Percentiles rank a stretch among this genome's conserved stretches.
phyloP scores from a whole-genome alignment of 495 filamentous ascomycete species.

The Penicillium paradoxum region DNA sequence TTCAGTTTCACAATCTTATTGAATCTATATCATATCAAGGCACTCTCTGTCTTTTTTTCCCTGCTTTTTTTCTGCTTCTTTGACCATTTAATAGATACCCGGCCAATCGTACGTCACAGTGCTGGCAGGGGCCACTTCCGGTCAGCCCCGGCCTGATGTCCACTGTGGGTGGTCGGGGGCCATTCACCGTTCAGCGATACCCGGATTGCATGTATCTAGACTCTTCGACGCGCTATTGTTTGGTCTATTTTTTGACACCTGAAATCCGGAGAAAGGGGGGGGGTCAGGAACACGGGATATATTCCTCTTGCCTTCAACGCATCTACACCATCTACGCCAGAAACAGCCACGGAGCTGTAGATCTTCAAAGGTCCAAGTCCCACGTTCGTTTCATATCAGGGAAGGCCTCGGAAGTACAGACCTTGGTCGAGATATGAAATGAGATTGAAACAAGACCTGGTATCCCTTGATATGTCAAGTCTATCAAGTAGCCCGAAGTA shows the following conservation, averaged over 20 bases:
- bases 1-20: background rate
- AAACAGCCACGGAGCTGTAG: constrained; percentile 10
- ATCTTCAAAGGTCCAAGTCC: constrained; percentile 7
- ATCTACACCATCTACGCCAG: background rate
- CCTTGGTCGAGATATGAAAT: background rate
- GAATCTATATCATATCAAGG: background rate
- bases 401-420: background rate
- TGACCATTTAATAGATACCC: background rate
- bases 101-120: constrained; percentile 4
- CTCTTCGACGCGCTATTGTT: background rate
- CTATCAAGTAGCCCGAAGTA: background rate
- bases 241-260: background rate
- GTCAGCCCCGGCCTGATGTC: constrained; percentile 9
- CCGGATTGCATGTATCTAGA: constrained; percentile 1
- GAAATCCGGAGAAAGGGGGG: constrained; percentile 7
- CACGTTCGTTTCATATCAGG: constrained; percentile 3
- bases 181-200: constrained; percentile 1
- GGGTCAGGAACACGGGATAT: constrained; percentile 9
- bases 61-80: background rate
- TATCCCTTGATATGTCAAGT: background rate
- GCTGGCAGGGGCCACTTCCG: constrained; percentile 8
- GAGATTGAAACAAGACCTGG: background rate
- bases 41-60: background rate
- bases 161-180: constrained; percentile 1
- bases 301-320: background rate